Evolutionary conservation across 768 basidiomycete species (phyloP).

Genomic region (Tylopilus felleus): DNA sequence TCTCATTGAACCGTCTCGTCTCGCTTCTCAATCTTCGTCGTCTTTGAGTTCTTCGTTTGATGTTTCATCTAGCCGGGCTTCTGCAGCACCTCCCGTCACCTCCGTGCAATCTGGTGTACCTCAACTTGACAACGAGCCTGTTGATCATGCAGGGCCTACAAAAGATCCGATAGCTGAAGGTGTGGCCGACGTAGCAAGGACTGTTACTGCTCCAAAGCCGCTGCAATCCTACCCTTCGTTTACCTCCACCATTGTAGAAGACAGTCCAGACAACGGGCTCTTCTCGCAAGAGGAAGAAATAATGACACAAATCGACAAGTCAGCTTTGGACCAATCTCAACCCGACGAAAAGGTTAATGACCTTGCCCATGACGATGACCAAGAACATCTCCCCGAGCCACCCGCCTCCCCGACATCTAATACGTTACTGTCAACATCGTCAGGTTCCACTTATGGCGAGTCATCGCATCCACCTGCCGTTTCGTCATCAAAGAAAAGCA

Average conservation of each 20-base stretch:
- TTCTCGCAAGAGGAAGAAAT: slow-evolving; percentile 29
- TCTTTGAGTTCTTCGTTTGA: slow-evolving; percentile 33
- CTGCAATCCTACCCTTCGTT: slow-evolving; percentile 43
- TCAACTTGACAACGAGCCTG: slow-evolving; percentile 44
- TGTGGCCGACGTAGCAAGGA: background rate
- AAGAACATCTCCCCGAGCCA: slow-evolving; percentile 56
- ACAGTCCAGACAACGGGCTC: slow-evolving; percentile 35
- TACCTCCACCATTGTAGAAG: slow-evolving; percentile 51
- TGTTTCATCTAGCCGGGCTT: slow-evolving; percentile 48
- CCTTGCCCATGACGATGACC: slow-evolving; percentile 19
- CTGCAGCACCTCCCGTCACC: slow-evolving; percentile 27
- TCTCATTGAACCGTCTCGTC: slow-evolving; percentile 31
- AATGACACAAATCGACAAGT: slow-evolving; percentile 15
- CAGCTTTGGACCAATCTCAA: slow-evolving; percentile 16
- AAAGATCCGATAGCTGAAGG: slow-evolving; percentile 33
- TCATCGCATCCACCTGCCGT: slow-evolving; percentile 32
- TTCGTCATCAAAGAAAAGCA: slow-evolving; percentile 33
- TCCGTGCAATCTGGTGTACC: slow-evolving; percentile 33
- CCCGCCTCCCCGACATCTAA: slow-evolving; percentile 56
- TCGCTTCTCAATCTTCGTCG: slow-evolving; percentile 31
- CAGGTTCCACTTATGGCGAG: slow-evolving; percentile 45
- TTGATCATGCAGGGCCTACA: slow-evolving; percentile 45
- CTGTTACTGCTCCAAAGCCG: slow-evolving; percentile 26
- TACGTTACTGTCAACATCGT: slow-evolving; percentile 37
- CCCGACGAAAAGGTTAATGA: slow-evolving; percentile 20